Base-by-base conservation (phyloP, 2,329 filamentous ascomycete species). In the Sporothrix brunneoviolacea region DNA sequence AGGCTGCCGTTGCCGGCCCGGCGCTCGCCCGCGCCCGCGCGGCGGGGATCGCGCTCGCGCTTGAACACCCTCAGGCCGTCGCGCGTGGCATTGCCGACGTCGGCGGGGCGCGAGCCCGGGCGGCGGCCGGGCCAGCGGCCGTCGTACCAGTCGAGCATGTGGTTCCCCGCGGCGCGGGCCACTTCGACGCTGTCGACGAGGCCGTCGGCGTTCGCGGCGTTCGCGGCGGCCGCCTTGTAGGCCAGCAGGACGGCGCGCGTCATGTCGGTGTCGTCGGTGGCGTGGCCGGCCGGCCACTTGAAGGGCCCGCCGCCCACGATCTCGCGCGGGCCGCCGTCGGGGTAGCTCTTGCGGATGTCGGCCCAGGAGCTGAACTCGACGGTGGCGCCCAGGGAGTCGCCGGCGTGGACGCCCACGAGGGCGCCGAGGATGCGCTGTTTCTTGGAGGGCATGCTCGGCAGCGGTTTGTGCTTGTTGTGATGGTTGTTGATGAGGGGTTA, bases 191-290 rank as follows among this genome's bases (percentile, higher is more conserved):
- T 22, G 35, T 12, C 16, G 27, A 21, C 27, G 12, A 15, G 12
- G 33, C 24, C 53, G 10, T 52, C 3, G 22, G 16, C 15, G 36
- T 39, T 19, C 38, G 15, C 24, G 41, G 40, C 28, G 46, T 48
- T n/a, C 16, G 10, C 44, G 12, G 10, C 22, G 13, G 28, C 24
- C 40, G 68, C 66, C 1, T 53, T 59, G 54, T 75, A 74, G 4
- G 70, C 70, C 13, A 74, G 64, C 5, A 74, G 61, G 0, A 74
- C 67, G 9, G 65, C 71, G 4, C 71, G 69, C 4, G 70, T 72
- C 55, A 75, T 61, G 55, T 75, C 71, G 1, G 71, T 74, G 56
- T 75, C 71, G 57, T 75, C 71, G 22, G 72, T 74, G 15, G 71
- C 71, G 51, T 70, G 65, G 8, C 73, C 72, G 0, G 65, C 53